phyloP scores from a whole-genome alignment of 1,284 basidiomycete species.

The Cutaneotrichosporon sp. region DNA sequence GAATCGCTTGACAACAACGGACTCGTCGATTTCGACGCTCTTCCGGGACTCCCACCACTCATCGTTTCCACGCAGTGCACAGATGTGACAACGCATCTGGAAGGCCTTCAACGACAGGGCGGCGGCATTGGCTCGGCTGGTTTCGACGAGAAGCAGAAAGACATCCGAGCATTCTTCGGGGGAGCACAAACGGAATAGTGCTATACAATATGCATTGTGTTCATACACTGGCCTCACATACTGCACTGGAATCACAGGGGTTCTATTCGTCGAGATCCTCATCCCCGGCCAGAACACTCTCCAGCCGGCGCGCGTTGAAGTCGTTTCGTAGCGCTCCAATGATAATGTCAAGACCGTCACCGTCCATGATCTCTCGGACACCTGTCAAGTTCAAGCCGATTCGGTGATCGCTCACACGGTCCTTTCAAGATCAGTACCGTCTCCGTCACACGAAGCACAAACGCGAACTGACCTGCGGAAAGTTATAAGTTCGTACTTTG shows the following conservation, averaged over 20 bases:
- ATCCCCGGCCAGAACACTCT: constrained; percentile 58
- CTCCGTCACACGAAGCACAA: too few species aligned
- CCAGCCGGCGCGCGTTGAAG: constrained; percentile 62
- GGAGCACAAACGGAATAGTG: constrained; percentile 44
- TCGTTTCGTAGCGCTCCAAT: constrained; percentile 62
- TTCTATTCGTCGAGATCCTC: constrained; percentile 44
- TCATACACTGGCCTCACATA: too few species aligned
- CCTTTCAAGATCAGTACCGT: constrained; percentile 51
- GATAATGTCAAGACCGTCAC: constrained; percentile 58
- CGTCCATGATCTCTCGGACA: constrained; percentile 69
- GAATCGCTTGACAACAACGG: background rate
- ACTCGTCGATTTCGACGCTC: background rate
- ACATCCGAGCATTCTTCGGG: constrained; percentile 72
- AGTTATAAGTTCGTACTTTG: constrained; percentile 91
- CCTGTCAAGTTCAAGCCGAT: constrained; percentile 73
- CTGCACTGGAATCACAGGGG: too few species aligned
- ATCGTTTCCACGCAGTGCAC: constrained; percentile 34
- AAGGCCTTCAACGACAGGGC: constrained; percentile 58
- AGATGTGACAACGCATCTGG: constrained; percentile 48
- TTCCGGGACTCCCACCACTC: constrained; percentile 23
- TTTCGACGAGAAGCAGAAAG: constrained; percentile 68
- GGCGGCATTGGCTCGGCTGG: constrained; percentile 69
- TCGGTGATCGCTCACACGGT: constrained; percentile 86
- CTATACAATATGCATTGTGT: background rate
- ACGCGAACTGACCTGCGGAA: constrained; percentile 68